Conservation (phyloP, 257 asterid species). For the Apocynum venetum region DNA sequence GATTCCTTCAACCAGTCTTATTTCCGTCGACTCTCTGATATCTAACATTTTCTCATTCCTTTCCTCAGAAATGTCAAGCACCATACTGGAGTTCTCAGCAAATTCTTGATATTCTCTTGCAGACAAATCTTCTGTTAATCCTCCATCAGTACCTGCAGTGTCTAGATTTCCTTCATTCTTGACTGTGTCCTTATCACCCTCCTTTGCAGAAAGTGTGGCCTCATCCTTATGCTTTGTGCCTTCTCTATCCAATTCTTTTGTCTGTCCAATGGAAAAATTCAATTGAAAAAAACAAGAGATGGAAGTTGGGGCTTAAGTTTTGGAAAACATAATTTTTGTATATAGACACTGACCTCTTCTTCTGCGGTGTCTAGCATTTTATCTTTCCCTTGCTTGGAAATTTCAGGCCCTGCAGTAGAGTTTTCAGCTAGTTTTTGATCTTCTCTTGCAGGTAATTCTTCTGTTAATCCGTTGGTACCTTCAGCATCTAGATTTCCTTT, state of each 20-base stretch:
- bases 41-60: not conserved
- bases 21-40: not conserved
- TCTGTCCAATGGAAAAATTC: not conserved
- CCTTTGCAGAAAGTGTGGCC: not conserved
- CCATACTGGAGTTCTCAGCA: not conserved
- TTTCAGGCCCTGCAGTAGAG: not conserved
- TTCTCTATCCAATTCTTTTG: not conserved
- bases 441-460: constrained; percentile 3
- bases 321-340: not conserved
- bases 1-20: not conserved
- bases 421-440: not conserved
- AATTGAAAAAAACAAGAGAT: not conserved
- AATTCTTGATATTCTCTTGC: constrained; percentile 5
- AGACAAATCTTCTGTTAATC: not conserved
- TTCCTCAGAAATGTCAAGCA: not conserved
- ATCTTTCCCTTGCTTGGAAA: not conserved
- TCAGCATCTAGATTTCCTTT: not conserved
- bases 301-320: not conserved
- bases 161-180: not conserved
- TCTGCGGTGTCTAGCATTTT: not conserved
- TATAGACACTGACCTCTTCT: not conserved
- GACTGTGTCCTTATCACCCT: not conserved
- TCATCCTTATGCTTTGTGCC: not conserved
- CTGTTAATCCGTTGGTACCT: not conserved
- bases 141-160: not conserved